Evolutionary conservation across 2,329 filamentous ascomycete genomes (phyloP).

Genomic region (Sclerotinia subarctica): DNA sequence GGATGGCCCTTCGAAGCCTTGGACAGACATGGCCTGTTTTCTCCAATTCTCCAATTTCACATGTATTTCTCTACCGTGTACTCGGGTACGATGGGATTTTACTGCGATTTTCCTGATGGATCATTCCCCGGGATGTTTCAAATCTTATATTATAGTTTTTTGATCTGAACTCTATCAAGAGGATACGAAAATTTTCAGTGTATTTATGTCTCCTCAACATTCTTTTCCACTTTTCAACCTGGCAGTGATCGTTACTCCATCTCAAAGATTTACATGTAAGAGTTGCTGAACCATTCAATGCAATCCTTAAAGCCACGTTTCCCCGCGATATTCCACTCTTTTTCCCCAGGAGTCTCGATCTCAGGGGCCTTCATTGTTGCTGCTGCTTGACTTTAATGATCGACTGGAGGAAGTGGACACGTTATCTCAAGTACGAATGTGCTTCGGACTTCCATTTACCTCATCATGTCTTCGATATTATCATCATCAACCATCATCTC

Average conservation of each 20-base stretch:
- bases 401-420: neutral
- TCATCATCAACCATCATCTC: neutral
- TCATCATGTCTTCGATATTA: slow-evolving; percentile 2
- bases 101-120: neutral
- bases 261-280: neutral
- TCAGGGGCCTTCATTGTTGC: neutral
- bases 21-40: neutral
- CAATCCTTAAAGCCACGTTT: neutral
- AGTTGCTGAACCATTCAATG: neutral
- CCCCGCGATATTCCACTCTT: neutral
- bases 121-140: neutral
- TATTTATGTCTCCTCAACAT: neutral
- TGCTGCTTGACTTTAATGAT: neutral
- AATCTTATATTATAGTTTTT: neutral
- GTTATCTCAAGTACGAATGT: neutral
- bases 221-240: neutral
- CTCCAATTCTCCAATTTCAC: neutral
- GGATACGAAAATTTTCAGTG: neutral
- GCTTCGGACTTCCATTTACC: neutral
- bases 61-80: neutral
- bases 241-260: neutral
- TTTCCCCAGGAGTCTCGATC: neutral
- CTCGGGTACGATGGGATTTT: neutral
- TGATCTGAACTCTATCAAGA: neutral
- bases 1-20: neutral